Percentiles rank a stretch among this genome's conserved stretches.
phyloP scores from a whole-genome alignment of 2,329 filamentous ascomycete species.

The Talaromyces rugulosus region DNA sequence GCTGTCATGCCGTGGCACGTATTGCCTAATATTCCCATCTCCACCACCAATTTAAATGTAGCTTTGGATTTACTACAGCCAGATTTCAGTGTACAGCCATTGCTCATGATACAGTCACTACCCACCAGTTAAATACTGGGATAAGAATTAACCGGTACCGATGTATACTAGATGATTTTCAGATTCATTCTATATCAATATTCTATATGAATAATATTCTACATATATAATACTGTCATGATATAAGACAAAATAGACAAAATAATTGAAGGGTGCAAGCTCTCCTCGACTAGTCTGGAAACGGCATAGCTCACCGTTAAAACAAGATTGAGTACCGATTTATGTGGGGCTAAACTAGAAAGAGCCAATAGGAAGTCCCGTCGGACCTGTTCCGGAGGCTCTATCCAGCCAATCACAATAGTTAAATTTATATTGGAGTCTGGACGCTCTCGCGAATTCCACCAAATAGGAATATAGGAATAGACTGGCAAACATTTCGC shows the following conservation, averaged over 20 bases:
- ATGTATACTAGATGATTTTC: too few relatives aligned
- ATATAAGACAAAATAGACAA: background rate
- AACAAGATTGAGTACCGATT: slow-evolving; percentile 6
- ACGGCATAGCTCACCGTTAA: background rate
- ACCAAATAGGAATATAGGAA: background rate
- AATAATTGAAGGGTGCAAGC: background rate
- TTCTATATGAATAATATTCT: background rate
- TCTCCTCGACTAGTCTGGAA: background rate
- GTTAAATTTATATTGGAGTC: background rate
- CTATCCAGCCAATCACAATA: background rate
- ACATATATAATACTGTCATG: background rate
- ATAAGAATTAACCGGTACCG: too few relatives aligned
- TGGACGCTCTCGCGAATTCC: background rate
- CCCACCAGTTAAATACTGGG: too few relatives aligned
- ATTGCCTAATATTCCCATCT: background rate
- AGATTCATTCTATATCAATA: too few relatives aligned
- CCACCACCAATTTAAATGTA: background rate
- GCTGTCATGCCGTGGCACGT: background rate
- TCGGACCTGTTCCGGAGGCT: background rate
- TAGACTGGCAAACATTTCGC: too few relatives aligned
- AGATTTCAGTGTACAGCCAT: too few relatives aligned
- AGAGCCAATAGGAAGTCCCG: background rate
- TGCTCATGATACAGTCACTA: too few relatives aligned
- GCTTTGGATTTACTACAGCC: too few relatives aligned
- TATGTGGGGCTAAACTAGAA: background rate